Evolutionary conservation across 305 asterid genomes (phyloP), one percentile per base, ranked within the genome.

Genomic region (Salvia sclarea): DNA sequence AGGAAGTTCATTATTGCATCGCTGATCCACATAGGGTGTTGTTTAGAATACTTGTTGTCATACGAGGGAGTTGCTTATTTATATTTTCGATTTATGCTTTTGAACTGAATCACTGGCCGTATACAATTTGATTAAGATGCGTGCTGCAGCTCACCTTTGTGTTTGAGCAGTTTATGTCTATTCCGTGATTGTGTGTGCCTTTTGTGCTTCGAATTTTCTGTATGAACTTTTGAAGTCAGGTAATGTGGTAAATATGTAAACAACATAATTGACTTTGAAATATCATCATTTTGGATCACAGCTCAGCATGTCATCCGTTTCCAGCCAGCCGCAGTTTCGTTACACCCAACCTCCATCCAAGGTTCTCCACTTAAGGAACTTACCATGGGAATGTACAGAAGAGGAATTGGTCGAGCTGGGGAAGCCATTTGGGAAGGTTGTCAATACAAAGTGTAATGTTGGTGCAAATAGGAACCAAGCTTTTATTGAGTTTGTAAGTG

Each of bases 381-480:
- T 88, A 68, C 97, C 96, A 33, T 91, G 97, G 97, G 97, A 91
- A 65, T 91, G 97, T 63, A 81, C 86, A 14, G 96, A 91, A 82
- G 97, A 91, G 80, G 97, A 91, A 59, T 82, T 93, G 69, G 67
- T 93, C 8, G 97, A 90, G 78, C 74, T 93, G 55, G 98, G 98
- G 66, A 93, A 86, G 75, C 98, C 98, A 9, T 93, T 93, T 75
- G 98, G 98, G 48, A 88, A 74, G 82, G 97, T 93, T 68, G 96
- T 93, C 24, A 93, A 90, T 77, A 93, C 98, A 33, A 93, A 93
- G 78, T 93, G 98, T 75, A 93, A 93, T 72, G 98, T 93, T 44
- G 98, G 97, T 74, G 96, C 98, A 43, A 90, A 93, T 76, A 83
- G 90, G 60, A 93, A 93, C 73, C 98, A 93, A 82, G 99, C 99